A percentile compares a stretch with the other conserved stretches of the same genome.
Evolutionary conservation across 306 rosid species (phyloP).

Genomic region (Castanea sativa): DNA sequence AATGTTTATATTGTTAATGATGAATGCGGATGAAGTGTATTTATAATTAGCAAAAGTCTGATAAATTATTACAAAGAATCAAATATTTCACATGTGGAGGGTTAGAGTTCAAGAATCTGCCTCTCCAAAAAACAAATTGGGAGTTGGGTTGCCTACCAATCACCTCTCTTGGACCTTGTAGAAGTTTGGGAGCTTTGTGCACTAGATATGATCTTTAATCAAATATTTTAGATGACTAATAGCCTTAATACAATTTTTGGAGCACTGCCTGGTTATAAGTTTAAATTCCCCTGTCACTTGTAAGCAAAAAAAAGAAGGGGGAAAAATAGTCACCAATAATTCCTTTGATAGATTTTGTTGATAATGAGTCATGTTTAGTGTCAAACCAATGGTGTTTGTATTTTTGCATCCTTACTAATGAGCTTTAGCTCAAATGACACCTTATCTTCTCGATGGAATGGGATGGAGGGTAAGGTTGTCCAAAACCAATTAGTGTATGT

Average conservation of each 20-base stretch:
- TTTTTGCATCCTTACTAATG: neutral
- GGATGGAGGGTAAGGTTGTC: neutral
- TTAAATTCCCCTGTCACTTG: too few relatives aligned
- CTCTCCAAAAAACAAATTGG: too few relatives aligned
- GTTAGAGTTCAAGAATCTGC: too few relatives aligned
- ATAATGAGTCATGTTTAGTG: neutral
- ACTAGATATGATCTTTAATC: too few relatives aligned
- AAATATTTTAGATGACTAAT: too few relatives aligned
- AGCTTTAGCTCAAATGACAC: neutral
- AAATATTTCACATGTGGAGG: neutral
- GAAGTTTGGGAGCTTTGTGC: too few relatives aligned
- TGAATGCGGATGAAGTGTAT: neutral
- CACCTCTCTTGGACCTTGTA: too few relatives aligned
- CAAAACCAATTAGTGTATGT: too few relatives aligned
- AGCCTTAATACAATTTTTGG: too few relatives aligned
- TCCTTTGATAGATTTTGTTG: neutral
- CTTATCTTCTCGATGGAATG: neutral
- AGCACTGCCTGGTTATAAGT: too few relatives aligned
- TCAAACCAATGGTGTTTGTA: neutral
- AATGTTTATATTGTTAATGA: neutral
- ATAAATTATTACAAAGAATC: neutral
- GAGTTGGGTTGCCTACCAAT: too few relatives aligned
- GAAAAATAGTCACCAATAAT: neutral
- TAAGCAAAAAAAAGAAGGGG: too few relatives aligned
- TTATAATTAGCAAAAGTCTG: neutral